Percentiles rank a stretch among this genome's conserved stretches.
phyloP scores from a whole-genome alignment of 2,329 filamentous ascomycete genomes.

The Tolypocladium inflatum region DNA sequence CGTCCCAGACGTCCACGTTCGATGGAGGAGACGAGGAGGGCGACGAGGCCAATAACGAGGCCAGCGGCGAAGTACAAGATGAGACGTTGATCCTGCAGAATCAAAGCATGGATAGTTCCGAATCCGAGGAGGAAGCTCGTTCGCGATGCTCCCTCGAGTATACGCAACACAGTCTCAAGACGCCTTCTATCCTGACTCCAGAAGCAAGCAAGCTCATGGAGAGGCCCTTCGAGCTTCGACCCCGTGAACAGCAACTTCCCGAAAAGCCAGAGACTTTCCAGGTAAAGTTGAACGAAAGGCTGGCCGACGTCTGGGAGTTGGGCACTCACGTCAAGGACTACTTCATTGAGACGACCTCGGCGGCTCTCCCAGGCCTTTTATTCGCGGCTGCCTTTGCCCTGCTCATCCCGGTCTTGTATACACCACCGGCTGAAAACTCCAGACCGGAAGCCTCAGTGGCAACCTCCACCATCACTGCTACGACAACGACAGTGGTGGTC shows the following conservation, averaged over 20 bases:
- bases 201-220: constrained; percentile 21
- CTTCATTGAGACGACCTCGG: constrained; percentile 8
- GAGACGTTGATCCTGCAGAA: background rate
- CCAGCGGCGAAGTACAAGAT: background rate
- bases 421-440: constrained; percentile 8
- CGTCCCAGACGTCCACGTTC: background rate
- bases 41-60: background rate
- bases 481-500: constrained; percentile 5
- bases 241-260: constrained; percentile 3
- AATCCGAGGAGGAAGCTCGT: constrained; percentile 28
- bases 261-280: constrained; percentile 1
- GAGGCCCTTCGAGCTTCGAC: background rate
- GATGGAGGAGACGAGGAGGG: background rate
- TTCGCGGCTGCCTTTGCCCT: constrained; percentile 13
- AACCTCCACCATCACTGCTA: constrained; percentile 12
- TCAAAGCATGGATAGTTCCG: constrained; percentile 6
- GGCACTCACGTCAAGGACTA: constrained; percentile 6
- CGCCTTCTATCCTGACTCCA: constrained; percentile 29
- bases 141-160: constrained; percentile 36
- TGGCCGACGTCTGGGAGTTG: constrained; percentile 8
- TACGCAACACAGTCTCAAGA: constrained; percentile 36
- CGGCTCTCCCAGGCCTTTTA: constrained; percentile 14
- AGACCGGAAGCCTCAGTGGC: background rate
- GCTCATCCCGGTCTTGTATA: constrained; percentile 17
- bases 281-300: constrained; percentile 5